Evolutionary conservation across 257 asterid genomes (phyloP).

Genomic region (Orobanche coerulescens): DNA sequence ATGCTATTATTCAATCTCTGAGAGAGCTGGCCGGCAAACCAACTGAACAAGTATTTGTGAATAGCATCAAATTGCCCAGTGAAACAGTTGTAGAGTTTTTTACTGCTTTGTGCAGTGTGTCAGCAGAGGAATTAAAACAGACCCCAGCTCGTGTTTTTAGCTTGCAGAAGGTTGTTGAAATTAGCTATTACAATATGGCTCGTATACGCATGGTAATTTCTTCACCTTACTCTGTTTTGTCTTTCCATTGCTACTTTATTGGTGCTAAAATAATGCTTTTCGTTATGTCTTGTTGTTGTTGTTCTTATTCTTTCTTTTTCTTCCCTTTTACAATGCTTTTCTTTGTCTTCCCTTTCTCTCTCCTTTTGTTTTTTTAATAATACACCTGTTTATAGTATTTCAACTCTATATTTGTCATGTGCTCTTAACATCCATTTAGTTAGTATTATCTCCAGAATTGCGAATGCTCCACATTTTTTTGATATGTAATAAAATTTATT

Average conservation of each 20-base stretch:
- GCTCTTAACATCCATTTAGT: conserved; percentile 15
- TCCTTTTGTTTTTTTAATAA: no score
- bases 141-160: conserved; percentile 93
- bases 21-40: conserved; percentile 95
- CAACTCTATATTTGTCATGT: neutral
- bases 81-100: conserved; percentile 96
- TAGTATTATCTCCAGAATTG: conserved; percentile 15
- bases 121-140: conserved; percentile 95
- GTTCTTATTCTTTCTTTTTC: neutral
- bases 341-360: no score
- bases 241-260: conserved; percentile 5
- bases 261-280: conserved; percentile 6
- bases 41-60: conserved; percentile 82
- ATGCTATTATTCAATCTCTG: conserved; percentile 77
- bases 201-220: conserved; percentile 94
- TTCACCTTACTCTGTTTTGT: conserved; percentile 14
- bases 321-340: neutral
- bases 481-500: no score
- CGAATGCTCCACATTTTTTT: neutral
- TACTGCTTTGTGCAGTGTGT: conserved; percentile 87
- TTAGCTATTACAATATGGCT: conserved; percentile 97
- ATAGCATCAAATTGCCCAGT: conserved; percentile 91
- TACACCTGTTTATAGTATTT: neutral
- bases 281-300: no score
- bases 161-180: conserved; percentile 97